These are phyloP conservation scores for Geotrichum australiense DNA, from an alignment of 1,139 yeast genomes.

Conservation along the genomic window DNA sequence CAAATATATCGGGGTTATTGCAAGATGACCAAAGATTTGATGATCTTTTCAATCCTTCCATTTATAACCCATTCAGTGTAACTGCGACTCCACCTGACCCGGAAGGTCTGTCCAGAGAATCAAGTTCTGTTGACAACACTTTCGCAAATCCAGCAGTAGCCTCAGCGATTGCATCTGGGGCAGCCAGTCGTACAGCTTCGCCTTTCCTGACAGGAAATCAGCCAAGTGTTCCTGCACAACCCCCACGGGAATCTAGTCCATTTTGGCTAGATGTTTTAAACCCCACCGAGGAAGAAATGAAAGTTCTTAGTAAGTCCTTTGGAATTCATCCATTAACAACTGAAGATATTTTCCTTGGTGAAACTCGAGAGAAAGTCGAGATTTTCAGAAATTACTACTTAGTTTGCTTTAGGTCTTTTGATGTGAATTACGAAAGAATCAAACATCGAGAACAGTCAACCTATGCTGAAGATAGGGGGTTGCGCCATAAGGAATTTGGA, in stretches of 20 bases:
- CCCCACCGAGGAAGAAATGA: slow-evolving; percentile 97
- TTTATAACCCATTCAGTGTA: slow-evolving; percentile 5
- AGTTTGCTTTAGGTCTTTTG: slow-evolving; percentile 63
- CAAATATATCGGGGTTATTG: slow-evolving; percentile 75
- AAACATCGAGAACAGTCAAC: slow-evolving; percentile 10
- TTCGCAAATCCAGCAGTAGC: background rate
- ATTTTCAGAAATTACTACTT: slow-evolving; percentile 81
- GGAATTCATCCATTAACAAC: slow-evolving; percentile 95
- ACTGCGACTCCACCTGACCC: slow-evolving; percentile 6
- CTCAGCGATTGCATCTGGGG: background rate
- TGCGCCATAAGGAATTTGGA: slow-evolving; percentile 8
- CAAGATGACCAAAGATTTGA: slow-evolving; percentile 38
- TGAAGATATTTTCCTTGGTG: slow-evolving; percentile 91
- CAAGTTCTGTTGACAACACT: background rate
- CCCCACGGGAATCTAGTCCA: slow-evolving; percentile 36
- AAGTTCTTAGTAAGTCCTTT: slow-evolving; percentile 80
- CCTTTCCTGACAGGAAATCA: background rate
- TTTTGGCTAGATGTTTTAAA: slow-evolving; percentile 90
- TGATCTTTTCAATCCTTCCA: slow-evolving; percentile 27
- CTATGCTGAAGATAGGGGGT: slow-evolving; percentile 9
- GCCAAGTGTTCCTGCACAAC: background rate
- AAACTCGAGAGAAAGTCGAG: slow-evolving; percentile 92
- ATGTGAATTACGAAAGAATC: slow-evolving; percentile 15
- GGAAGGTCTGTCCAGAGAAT: slow-evolving; percentile 5
- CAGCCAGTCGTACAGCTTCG: slow-evolving; percentile 3